Conservation (phyloP, 169 alveolate species). For the Plasmodium ovale region DNA sequence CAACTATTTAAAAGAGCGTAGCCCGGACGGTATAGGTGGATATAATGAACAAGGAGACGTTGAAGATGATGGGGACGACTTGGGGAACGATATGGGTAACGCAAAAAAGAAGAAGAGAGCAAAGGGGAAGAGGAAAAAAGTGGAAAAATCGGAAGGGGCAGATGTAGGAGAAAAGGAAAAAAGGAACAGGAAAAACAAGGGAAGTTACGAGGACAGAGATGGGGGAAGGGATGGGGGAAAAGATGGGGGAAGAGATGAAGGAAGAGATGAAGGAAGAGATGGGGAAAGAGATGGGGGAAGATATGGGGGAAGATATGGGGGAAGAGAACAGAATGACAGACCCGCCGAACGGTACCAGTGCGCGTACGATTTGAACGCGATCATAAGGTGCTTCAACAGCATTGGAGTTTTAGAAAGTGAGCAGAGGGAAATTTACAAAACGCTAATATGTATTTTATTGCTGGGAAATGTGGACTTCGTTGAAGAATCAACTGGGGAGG, state of each 20-base stretch:
- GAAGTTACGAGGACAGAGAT: background rate
- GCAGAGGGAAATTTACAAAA: constrained; percentile 75
- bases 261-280: background rate
- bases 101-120: background rate
- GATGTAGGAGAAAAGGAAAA: background rate
- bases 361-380: constrained; percentile 33
- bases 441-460: constrained; percentile 68
- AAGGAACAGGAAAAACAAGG: background rate
- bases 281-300: background rate
- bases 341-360: constrained; percentile 5
- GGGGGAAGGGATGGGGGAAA: background rate
- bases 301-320: background rate
- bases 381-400: constrained; percentile 66
- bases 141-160: background rate
- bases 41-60: background rate
- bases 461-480: constrained; percentile 75
- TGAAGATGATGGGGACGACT: background rate
- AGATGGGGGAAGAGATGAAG: background rate
- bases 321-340: background rate
- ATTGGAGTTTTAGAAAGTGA: constrained; percentile 76
- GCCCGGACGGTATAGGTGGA: background rate
- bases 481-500: constrained; percentile 17
- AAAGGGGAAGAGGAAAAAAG: constrained; percentile 6
- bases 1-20: constrained; percentile 31
- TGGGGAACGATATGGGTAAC: background rate